Evolutionary conservation across 140 eudicot genomes (phyloP), one percentile per base, ranked within the genome.

Genomic region (Bidens hawaiensis): DNA sequence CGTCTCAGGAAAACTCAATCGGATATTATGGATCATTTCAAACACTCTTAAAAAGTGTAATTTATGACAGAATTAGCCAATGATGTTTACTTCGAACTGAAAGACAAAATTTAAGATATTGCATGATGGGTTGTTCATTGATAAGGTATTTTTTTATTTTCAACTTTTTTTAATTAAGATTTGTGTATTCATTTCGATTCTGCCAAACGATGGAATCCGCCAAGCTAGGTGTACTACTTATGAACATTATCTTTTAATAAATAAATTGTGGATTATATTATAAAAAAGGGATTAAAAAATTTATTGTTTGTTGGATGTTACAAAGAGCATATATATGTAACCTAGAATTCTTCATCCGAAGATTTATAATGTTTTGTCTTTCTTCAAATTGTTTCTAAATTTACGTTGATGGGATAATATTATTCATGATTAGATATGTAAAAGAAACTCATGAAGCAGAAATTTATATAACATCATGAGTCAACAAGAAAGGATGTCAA

Each of bases 61-160:
- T n/a, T n/a, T n/a, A n/a, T n/a, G n/a, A n/a, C n/a, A n/a, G n/a
- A n/a, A n/a, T n/a, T n/a, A n/a, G n/a, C n/a, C n/a, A n/a, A 52
- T n/a, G 1, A 34, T 51, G 31, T 25, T 28, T 14, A 25, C 9
- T 11, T 40, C 30, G 26, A 24, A 7, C 9, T 38, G 11, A 15
- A 70, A 47, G 65, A 70, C 76, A 70, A 62, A 62, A 62, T 19
- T 19, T 3, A 28, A 71, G 70, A 71, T 71, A 47, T 71, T 30
- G 16, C 22, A 34, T 69, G 22, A 25, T 64, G n/a, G n/a, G n/a
- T n/a, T n/a, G n/a, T n/a, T n/a, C n/a, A n/a, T n/a, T n/a, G n/a
- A n/a, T n/a, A n/a, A n/a, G n/a, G n/a, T n/a, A n/a, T n/a, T n/a
- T n/a, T n/a, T n/a, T n/a, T n/a, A n/a, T n/a, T n/a, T n/a, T n/a